Base-by-base conservation (phyloP, 202 grass and related monocot genomes). In the Schoenoplectus triqueter region DNA sequence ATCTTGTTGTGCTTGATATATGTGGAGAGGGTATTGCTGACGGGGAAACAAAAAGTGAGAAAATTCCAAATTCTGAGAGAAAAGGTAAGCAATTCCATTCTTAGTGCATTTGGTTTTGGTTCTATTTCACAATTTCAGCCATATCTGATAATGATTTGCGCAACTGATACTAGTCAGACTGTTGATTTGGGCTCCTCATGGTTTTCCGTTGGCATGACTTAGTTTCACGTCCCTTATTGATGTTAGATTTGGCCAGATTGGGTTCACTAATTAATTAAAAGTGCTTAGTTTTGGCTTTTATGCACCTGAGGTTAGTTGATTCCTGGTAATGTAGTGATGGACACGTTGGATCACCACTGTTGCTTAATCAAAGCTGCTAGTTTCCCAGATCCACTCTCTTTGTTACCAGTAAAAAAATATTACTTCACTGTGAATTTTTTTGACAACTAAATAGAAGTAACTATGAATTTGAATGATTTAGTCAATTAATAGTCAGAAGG, bases 1-100 rank as follows among this genome's bases (percentile, higher is more conserved):
- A 95, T 89, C 86, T 98, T 72, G 91, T 89, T 14, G 90, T 98
- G 69, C 80, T 98, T 84, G 96, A 98, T 95, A 95, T 98, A 87
- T 88, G 80, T 92, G 93, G 93, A 85, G 93, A 90, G 88, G 91
- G 60, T 69, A 90, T 95, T 78, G 88, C 85, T 21, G 79, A 82
- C 61, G 91, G 91, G 85, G 96, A 91, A 69, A 91, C 87, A 68
- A 90, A 88, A 91, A 90, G 96, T 77, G 90, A 92, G 92, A 94
- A 90, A 86, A 88, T 95, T 89, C 87, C 91, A 81, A 92, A 89
- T 64, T 88, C 91, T 82, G 96, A 94, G 88, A 90, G 88, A 91
- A 95, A 92, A 98, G 93, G 93, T 98, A 70, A 86, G 88, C 78
- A 9, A 9, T 18, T 70, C 85, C 85, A 78, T 13, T 2, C 22